Conservation (phyloP, 306 rosid species). For the Erythrophleum fordii region DNA sequence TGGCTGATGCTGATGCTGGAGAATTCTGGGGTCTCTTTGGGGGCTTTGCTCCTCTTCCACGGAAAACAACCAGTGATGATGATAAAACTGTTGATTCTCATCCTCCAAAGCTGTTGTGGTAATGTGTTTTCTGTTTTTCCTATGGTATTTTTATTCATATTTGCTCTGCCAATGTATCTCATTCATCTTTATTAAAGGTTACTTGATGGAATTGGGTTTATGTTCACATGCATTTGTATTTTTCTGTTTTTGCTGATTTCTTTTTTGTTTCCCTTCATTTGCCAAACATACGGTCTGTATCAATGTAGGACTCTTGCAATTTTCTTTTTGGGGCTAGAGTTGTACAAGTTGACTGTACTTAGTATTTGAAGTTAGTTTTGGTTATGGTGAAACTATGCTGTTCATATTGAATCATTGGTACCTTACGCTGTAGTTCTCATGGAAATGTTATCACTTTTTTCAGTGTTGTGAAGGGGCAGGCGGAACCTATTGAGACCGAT, state of each 20-base stretch:
- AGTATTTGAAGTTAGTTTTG: slow-evolving; percentile 20
- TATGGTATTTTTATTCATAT: slow-evolving; percentile 26
- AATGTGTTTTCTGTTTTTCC: slow-evolving; percentile 45
- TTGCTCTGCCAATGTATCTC: slow-evolving; percentile 5
- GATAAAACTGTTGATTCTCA: slow-evolving; percentile 65
- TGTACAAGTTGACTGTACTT: neutral
- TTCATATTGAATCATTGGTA: slow-evolving; percentile 29
- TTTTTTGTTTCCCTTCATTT: slow-evolving; percentile 16
- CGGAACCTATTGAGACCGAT: slow-evolving; percentile 68
- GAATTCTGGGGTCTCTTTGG: slow-evolving; percentile 98
- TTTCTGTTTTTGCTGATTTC: slow-evolving; percentile 2
- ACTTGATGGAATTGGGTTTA: slow-evolving; percentile 16
- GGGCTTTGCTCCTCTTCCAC: slow-evolving; percentile 99
- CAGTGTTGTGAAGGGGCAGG: slow-evolving; percentile 79
- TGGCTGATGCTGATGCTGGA: slow-evolving; percentile 96
- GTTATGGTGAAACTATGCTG: slow-evolving; percentile 13
- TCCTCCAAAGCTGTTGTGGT: slow-evolving; percentile 76
- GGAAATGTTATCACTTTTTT: slow-evolving; percentile 41
- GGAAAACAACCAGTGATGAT: slow-evolving; percentile 66
- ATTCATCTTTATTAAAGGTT: slow-evolving; percentile 17
- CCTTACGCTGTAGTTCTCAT: slow-evolving; percentile 38
- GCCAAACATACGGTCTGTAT: neutral
- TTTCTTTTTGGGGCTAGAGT: slow-evolving; percentile 14
- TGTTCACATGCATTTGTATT: slow-evolving; percentile 10
- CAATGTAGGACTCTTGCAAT: neutral